phyloP scores from a whole-genome alignment of 495 filamentous ascomycete genomes.

The Beverwykella pulmonaria region DNA sequence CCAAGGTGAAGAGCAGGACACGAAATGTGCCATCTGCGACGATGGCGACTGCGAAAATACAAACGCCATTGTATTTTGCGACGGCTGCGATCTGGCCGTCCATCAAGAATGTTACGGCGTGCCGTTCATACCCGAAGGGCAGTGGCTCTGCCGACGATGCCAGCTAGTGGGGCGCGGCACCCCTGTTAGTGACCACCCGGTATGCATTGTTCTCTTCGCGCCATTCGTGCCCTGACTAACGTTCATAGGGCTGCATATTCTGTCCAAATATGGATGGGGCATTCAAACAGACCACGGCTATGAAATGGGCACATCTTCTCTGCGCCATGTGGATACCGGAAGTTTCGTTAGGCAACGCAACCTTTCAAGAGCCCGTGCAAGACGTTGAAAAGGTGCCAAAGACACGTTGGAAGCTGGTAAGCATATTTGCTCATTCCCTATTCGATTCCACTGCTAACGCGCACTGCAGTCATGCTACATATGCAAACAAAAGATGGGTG shows the following conservation, averaged over 20 bases:
- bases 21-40: constrained; percentile 96
- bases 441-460: constrained; percentile 12
- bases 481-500: constrained; percentile 95
- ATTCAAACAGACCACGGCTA: constrained; percentile 95
- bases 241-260: constrained; percentile 82
- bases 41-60: constrained; percentile 98
- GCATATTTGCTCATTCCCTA: not conserved
- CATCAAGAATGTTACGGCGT: constrained; percentile 99
- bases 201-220: constrained; percentile 16
- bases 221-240: constrained; percentile 21
- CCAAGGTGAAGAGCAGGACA: constrained; percentile 90
- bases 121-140: constrained; percentile 96
- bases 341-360: constrained; percentile 90
- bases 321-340: constrained; percentile 99
- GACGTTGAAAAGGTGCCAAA: constrained; percentile 97
- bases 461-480: constrained; percentile 77
- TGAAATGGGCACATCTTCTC: constrained; percentile 93
- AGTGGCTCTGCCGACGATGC: constrained; percentile 98
- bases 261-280: constrained; percentile 97
- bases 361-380: constrained; percentile 97
- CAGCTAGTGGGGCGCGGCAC: constrained; percentile 89
- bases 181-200: constrained; percentile 60
- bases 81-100: constrained; percentile 95
- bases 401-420: constrained; percentile 80
- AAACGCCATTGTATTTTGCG: constrained; percentile 99